Conservation (phyloP, 805 yeast species). For the Kluyveromyces nonfermentans region DNA sequence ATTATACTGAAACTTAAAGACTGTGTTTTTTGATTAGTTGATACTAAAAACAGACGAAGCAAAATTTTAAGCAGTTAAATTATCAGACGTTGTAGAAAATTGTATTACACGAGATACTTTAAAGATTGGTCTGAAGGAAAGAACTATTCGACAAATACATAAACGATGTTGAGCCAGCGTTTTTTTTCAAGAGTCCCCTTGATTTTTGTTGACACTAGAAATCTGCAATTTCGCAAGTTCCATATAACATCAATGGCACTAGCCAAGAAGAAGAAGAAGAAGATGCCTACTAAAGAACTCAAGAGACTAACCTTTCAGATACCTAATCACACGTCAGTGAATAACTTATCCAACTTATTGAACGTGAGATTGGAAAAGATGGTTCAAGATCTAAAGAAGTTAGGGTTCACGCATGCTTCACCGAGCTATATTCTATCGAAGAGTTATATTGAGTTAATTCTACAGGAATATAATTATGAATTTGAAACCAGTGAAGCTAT, state of each 20-base stretch:
- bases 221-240: neutral
- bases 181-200: neutral
- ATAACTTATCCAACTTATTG: conserved; percentile 67
- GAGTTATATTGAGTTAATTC: conserved; percentile 78
- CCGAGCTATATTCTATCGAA: conserved; percentile 75
- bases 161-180: neutral
- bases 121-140: neutral
- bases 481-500: conserved; percentile 31
- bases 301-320: conserved; percentile 29
- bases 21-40: no score
- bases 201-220: neutral
- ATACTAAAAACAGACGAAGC: no score
- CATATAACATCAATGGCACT: neutral
- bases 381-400: conserved; percentile 43
- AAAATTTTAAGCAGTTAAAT: no score
- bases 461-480: conserved; percentile 80
- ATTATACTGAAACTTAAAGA: no score
- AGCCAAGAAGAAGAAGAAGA: conserved; percentile 6
- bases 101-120: no score
- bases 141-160: neutral
- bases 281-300: conserved; percentile 5
- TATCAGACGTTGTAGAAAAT: no score
- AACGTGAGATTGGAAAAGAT: conserved; percentile 55
- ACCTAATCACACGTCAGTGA: conserved; percentile 71
- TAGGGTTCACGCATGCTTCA: conserved; percentile 65